These are phyloP conservation scores for Tulasnella sp. DNA, from an alignment of 768 basidiomycete species.

Conservation along the genomic window DNA sequence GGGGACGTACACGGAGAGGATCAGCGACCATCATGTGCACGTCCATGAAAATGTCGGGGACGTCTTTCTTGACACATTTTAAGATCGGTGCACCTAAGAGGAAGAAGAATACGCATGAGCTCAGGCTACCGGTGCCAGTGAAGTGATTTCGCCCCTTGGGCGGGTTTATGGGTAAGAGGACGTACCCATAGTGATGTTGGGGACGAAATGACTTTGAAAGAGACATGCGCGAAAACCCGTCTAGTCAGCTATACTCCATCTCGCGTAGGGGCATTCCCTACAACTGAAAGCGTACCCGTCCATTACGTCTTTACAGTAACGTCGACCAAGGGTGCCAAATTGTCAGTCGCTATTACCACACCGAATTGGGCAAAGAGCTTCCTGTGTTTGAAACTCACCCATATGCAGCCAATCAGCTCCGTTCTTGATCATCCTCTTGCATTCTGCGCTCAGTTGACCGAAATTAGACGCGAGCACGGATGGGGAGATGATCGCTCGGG, in stretches of 20 bases:
- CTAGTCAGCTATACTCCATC: neutral
- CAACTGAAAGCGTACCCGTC: neutral
- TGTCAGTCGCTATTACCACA: neutral
- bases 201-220: slow-evolving; percentile 78
- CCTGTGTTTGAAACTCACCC: slow-evolving; percentile 67
- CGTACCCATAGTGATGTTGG: slow-evolving; percentile 95
- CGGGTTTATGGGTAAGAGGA: slow-evolving; percentile 18
- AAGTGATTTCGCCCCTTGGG: too few relatives aligned
- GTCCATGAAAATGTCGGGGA: slow-evolving; percentile 98
- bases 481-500: slow-evolving; percentile 77
- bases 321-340: neutral
- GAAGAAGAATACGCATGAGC: neutral
- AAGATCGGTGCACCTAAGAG: slow-evolving; percentile 75
- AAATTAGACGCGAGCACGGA: slow-evolving; percentile 97
- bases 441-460: slow-evolving; percentile 89
- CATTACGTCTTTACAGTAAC: neutral
- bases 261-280: neutral
- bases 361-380: too few relatives aligned
- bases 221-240: neutral
- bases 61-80: slow-evolving; percentile 70
- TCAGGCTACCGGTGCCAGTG: neutral
- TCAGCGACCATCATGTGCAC: slow-evolving; percentile 99
- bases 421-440: slow-evolving; percentile 88
- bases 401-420: slow-evolving; percentile 99
- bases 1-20: slow-evolving; percentile 63